Evolutionary conservation across 805 yeast genomes (phyloP), one percentile per base, ranked within the genome.

Genomic region (Ogataea salicorniae): DNA sequence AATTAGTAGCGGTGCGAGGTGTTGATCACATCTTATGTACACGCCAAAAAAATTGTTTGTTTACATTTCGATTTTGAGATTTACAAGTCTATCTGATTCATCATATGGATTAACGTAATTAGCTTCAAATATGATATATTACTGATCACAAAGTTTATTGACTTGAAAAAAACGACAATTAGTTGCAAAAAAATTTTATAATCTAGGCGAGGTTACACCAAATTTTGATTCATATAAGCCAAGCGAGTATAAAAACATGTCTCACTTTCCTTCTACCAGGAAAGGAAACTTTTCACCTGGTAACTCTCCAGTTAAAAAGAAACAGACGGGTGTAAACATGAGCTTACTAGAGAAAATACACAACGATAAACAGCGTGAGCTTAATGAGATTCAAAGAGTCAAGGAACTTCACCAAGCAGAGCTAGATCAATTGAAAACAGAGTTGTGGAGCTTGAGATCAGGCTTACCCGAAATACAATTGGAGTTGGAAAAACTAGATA

Each of bases 401-500:
- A 57, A 53, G 44, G 54, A 47, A 11, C 39, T 45, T 35, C 48
- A 44, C 13, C 57, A 51, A 34, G 43, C 44, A 14, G 60, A 54
- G 50, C 53, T 68, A 56, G 48, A 57, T 61, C 51, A 46, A 14
- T 42, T 59, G 38, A 61, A 53, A 44, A 50, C 51, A n/a, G 58
- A 57, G 42, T 51, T 59, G 2, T 63, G 60, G 63, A 49, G 47
- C 13, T 45, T 55, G n/a, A 55, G 61, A 43, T 59, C 63, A 8
- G 55, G 54, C 20, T 47, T 62, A 1, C 59, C 65, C 2, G 64
- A 56, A 36, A 20, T 59, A n/a, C 62, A 65, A 41, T 35, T 62
- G 35, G 56, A 56, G 29, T 45, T 58, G 7, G 64, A 62, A 37
- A 66, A 63, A 39, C 49, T 66, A 7, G 61, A 61, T n/a, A 67